Evolutionary conservation across 768 basidiomycete genomes (phyloP).

Genomic region (Crucibulum laeve): DNA sequence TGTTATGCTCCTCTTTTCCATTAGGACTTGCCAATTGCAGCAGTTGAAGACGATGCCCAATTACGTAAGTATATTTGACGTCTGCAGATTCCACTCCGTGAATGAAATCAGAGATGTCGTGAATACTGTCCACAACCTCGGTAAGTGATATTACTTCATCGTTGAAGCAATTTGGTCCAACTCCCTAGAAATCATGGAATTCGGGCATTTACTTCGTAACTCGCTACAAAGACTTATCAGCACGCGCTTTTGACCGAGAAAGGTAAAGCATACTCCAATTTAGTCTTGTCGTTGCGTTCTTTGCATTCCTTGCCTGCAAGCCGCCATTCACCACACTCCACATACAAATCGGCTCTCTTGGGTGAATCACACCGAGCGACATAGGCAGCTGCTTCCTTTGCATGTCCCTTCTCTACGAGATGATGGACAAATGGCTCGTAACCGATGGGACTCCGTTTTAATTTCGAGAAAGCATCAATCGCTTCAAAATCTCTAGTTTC

Average conservation of each 20-base stretch:
- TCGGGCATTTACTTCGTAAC: slow-evolving; percentile 70
- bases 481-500: slow-evolving; percentile 80
- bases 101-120: no score
- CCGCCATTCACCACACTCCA: slow-evolving; percentile 88
- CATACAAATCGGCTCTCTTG: slow-evolving; percentile 81
- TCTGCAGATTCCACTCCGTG: no score
- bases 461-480: slow-evolving; percentile 81
- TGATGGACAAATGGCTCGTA: slow-evolving; percentile 88
- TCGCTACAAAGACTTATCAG: slow-evolving; percentile 40
- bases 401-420: slow-evolving; percentile 68
- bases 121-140: no score
- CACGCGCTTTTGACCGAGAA: slow-evolving; percentile 2
- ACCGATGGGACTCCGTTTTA: slow-evolving; percentile 90
- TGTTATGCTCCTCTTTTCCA: no score
- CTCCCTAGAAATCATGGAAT: slow-evolving; percentile 76
- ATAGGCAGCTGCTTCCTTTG: slow-evolving; percentile 72
- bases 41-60: no score
- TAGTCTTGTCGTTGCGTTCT: slow-evolving; percentile 79
- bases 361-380: slow-evolving; percentile 83
- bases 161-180: slow-evolving; percentile 58
- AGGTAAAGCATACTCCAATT: slow-evolving; percentile 65
- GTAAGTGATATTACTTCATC: slow-evolving; percentile 50
- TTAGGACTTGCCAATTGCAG: no score
- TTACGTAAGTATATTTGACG: no score
- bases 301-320: slow-evolving; percentile 87